Base-by-base conservation (phyloP, 1,284 basidiomycete species). In the Fistulinella cinereoalba region DNA sequence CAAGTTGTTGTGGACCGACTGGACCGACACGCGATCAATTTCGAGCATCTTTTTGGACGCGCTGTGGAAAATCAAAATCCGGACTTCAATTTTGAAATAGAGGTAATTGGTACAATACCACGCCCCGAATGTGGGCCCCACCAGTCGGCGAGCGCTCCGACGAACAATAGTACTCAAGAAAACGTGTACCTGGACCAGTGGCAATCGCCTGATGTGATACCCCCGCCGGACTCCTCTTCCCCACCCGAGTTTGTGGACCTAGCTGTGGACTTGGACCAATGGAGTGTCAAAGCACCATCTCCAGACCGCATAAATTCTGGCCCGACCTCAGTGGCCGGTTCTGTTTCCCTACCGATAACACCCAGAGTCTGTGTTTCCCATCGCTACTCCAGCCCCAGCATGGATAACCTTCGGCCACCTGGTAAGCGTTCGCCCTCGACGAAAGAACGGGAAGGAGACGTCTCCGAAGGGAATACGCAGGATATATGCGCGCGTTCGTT, bases 151-250 rank as follows among this genome's bases (percentile, higher is more conserved):
- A 49, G 25, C n/a, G 55, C 48, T 16, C 47, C 46, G 37, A 56
- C 39, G 24, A 25, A 53, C 37, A 37, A 37, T 44, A 21, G 3
- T 12, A 31, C 4, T 8, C 8, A 37, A 3, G 36, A 24, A 23
- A 37, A 5, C 18, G n/a, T n/a, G n/a, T 6, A 40, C 16, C 16
- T 12, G 29, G 39, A 43, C 25, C 28, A 27, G n/a, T 51, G 49
- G 44, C 37, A 43, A 16, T 51, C 52, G 0, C 49, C 60, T 11
- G 22, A 28, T 12, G n/a, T 32, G 33, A 34, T 29, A 1, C 48
- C 33, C n/a, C 58, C 60, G 44, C 62, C 56, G 11, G 48, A 51
- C 8, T 64, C 59, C 6, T 61, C 62, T 11, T 64, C 60, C 3
- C 57, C 60, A n/a, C n/a, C n/a, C n/a, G n/a, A n/a, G n/a, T n/a